Base-by-base conservation (phyloP, 306 rosid genomes). In the Casuarina glauca region DNA sequence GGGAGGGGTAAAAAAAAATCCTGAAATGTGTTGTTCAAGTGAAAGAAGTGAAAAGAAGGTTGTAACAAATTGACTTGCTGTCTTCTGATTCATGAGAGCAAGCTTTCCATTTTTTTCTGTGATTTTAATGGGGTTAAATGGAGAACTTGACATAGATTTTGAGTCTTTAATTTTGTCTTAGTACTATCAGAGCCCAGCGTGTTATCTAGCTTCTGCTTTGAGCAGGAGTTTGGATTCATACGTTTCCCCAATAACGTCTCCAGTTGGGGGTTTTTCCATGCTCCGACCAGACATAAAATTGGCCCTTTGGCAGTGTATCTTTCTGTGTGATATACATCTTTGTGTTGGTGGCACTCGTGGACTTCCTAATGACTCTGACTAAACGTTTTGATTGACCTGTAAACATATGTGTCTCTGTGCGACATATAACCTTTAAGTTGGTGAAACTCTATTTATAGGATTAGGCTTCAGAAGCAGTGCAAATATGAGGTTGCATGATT, bases 391-490 rank as follows among this genome's bases (percentile, higher is more conserved):
- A 53, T 53, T 53, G n/a, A 53, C 17, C 15, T 51, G 16, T 51
- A 15, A 8, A 35, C 19, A 9, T 55, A 8, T 9, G 5, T 55
- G 62, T 55, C 17, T 2, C 32, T 55, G 36, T 55, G 62, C 2
- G 32, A 12, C 2, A 52, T 15, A 3, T 26, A 26, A 26, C 32
- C 32, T 26, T 0, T 26, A 26, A 74, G 19, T 62, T 69, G 75
- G 67, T 41, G 54, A 64, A 75, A 81, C 35, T 64, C 79, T 77
- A 50, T 69, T 51, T 58, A 60, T 79, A 87, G 90, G 87, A 77
- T 72, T 87, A 45, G 82, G 64, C 55, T 80, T 85, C 76, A 81
- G 71, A 9, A 80, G 70, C 51, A 77, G 78, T 70, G 38, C 82
- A 16, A 16, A 39, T 49, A 74, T 62, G 81, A 84, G 74, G 78